Percentiles rank a stretch among this genome's conserved stretches.
Evolutionary conservation across 495 filamentous ascomycete species (phyloP).

Genomic region (Aspergillus diversus): DNA sequence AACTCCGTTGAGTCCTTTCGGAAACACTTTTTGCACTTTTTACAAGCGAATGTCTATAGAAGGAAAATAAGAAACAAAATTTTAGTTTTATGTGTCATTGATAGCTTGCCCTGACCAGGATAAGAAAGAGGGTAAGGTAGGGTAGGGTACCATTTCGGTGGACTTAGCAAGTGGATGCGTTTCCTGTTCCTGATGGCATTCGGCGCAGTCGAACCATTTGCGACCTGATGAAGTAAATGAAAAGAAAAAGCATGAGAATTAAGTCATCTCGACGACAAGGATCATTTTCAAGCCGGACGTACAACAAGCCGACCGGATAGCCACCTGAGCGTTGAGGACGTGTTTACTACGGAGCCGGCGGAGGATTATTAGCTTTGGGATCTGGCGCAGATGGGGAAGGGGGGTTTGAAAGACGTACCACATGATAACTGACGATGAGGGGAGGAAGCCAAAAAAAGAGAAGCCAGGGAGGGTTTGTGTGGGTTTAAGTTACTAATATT

Average conservation of each 20-base stretch:
- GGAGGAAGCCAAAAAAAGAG: not conserved
- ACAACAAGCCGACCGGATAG: conserved; percentile 96
- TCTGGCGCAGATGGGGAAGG: conserved; percentile 1
- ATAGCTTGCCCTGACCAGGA: not conserved
- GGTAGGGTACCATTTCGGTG: conserved; percentile 72
- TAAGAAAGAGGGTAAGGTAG: not conserved
- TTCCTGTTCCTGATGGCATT: conserved; percentile 87
- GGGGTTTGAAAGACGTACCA: conserved; percentile 11
- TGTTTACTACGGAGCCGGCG: conserved; percentile 70
- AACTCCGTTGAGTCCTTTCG: conserved; percentile 90
- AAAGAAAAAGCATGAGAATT: not conserved
- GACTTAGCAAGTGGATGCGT: conserved; percentile 73
- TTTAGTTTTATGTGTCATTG: not conserved
- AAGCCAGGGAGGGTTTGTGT: no score
- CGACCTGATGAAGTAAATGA: conserved; percentile 55
- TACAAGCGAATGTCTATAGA: conserved; percentile 77
- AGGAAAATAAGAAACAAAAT: not conserved
- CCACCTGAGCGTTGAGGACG: conserved; percentile 95
- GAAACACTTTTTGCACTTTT: conserved; percentile 98
- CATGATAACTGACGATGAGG: conserved; percentile 3
- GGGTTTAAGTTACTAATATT: no score
- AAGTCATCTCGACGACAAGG: not conserved
- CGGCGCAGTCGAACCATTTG: conserved; percentile 98
- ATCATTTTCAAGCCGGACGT: conserved; percentile 37
- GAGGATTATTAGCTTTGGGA: not conserved